Base-by-base conservation (phyloP, 805 yeast genomes). In the Wickerhamomyces strasburgensis region DNA sequence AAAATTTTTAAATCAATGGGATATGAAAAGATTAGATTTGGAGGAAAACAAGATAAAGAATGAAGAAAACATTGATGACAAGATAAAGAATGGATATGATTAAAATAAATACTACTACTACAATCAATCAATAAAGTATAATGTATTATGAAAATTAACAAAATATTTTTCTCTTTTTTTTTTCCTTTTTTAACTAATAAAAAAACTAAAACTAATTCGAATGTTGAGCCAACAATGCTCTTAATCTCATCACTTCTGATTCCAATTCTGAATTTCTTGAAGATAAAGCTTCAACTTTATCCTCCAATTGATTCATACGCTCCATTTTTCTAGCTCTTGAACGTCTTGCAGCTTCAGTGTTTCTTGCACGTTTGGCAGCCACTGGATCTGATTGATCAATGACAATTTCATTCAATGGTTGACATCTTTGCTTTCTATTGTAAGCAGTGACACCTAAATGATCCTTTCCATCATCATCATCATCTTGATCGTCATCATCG, bases 301-400 rank as follows among this genome's bases (percentile, higher is more conserved):
- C 75, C 63, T 89, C 97, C 58, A 89, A 68, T 58, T 85, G 90
- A 42, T 63, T 52, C 86, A 89, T 84, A 61, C 95, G 76, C 60
- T 84, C 84, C 80, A 84, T 79, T 63, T 89, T 87, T 60, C 95
- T 78, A 17, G 96, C 96, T 55, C 97, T 73, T 19, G 96, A 87
- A 57, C 96, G 77, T 62, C 97, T 79, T 6, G 97, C 97, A 49
- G 98, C 97, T 58, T 88, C 96, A 33, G 80, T 90, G 73, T 93
- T 90, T 63, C 90, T 80, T 7, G 98, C 98, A 59, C 98, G 80
- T 68, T 90, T 90, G 52, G 84, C 60, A 31, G 86, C 75, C 39
- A 72, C 73, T n/a, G 81, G 75, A 60, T 88, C 95, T 33, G 58
- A 63, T 18, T 67, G 58, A 31, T 72, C 74, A 23, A 75, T 70